phyloP scores from a whole-genome alignment of 305 asterid genomes.

The Fraxinus angustifolia region DNA sequence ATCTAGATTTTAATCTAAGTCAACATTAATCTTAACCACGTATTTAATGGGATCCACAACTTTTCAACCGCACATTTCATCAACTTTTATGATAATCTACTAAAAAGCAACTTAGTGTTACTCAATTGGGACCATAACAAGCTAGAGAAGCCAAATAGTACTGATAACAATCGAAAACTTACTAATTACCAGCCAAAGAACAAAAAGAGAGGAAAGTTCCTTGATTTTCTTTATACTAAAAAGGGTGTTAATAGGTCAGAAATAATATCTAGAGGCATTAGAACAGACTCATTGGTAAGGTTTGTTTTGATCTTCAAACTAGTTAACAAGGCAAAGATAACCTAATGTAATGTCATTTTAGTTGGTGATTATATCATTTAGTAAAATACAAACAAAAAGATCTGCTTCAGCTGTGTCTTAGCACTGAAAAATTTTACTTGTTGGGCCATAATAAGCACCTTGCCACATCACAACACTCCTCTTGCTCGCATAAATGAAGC shows the following conservation, averaged over 20 bases:
- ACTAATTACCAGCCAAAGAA: neutral
- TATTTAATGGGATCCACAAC: no score
- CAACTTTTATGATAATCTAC: no score
- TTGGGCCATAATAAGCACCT: neutral
- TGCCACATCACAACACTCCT: neutral
- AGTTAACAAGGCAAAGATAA: constrained; percentile 14
- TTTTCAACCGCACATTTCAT: no score
- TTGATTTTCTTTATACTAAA: neutral
- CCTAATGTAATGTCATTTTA: neutral
- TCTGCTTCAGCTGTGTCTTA: neutral
- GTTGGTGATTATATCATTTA: neutral
- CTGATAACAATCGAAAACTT: constrained; percentile 5
- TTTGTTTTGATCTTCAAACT: neutral
- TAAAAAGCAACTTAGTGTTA: no score
- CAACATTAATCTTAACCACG: no score
- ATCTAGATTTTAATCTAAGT: no score
- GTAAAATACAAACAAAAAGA: neutral
- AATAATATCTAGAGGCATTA: no score
- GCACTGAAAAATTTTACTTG: neutral
- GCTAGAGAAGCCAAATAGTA: neutral
- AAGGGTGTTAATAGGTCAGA: neutral
- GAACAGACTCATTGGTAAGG: no score
- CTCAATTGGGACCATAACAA: neutral
- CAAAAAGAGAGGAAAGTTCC: neutral
- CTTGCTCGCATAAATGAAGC: neutral